Evolutionary conservation across 257 asterid genomes (phyloP), one percentile per base, ranked within the genome.

Genomic region (Capsicum chinense): DNA sequence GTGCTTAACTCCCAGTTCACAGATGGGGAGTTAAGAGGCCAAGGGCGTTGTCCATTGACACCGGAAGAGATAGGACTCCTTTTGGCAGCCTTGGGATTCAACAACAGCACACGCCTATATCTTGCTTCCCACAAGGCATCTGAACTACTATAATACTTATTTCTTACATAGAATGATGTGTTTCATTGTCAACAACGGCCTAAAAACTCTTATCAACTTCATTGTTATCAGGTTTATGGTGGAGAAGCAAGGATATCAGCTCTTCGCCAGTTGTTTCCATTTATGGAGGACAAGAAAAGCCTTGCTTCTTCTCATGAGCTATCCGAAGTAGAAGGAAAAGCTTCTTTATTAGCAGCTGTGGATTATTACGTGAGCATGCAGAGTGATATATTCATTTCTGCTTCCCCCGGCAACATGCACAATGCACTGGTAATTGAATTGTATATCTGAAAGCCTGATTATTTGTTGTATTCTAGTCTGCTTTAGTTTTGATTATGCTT

Each of bases 331-430:
- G 87, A 88, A 80, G 89, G 89, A 83, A 88, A 84, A 84, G 88
- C 89, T 42, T 87, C 91, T 44, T 39, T 88, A 10, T 85, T 81
- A 56, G 89, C 91, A 63, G 91, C 89, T 37, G 84, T 86, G 60
- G 91, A 88, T 83, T 87, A 88, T 84, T 84, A 88, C 17, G 89
- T 88, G 73, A 83, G 91, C 89, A 85, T 88, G 87, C 85, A 81
- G 35, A 88, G 91, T 54, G 88, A 88, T 42, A 81, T 88, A 48
- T 88, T 88, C 59, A 50, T 88, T 47, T 88, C 91, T 85, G 91
- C 91, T 76, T 88, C 91, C 37, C 91, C 89, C 13, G 91, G 91
- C 64, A 88, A 88, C 12, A 88, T 88, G 91, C 91, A 88, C 83
- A 88, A 88, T 69, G 91, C 88, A 56, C 83, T 88, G 88, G 91